Evolutionary conservation across 2,329 filamentous ascomycete genomes (phyloP).

Genomic region (Nannizzia gypsea): DNA sequence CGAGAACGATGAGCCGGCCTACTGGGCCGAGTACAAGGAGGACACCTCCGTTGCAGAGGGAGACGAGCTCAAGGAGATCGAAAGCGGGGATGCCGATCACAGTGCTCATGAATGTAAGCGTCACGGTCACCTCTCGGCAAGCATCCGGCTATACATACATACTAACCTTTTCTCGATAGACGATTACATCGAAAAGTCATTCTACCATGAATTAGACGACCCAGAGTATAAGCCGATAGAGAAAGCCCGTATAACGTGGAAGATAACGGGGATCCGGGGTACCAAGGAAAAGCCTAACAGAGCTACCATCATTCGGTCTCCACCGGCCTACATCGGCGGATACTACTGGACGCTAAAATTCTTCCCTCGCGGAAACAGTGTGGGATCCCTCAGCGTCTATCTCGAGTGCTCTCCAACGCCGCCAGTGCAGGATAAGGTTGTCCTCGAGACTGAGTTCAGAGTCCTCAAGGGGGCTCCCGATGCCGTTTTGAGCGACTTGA

Average conservation of each 20-base stretch:
- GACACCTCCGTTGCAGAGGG: conserved; percentile 46
- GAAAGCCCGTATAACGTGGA: conserved; percentile 48
- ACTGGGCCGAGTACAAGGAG: conserved; percentile 46
- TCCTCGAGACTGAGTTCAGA: conserved; percentile 31
- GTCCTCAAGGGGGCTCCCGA: conserved; percentile 30
- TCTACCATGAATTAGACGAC: conserved; percentile 46
- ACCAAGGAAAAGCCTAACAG: conserved; percentile 49
- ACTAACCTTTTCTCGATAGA: conserved; percentile 24
- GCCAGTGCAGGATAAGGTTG: conserved; percentile 26
- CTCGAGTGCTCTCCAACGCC: conserved; percentile 47
- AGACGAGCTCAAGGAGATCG: conserved; percentile 48
- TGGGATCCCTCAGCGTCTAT: conserved; percentile 48
- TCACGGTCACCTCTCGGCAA: conserved; percentile 18
- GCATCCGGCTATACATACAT: too few species aligned
- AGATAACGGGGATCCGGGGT: conserved; percentile 47
- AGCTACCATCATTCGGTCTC: conserved; percentile 48
- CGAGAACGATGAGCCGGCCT: conserved; percentile 25
- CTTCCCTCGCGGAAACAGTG: conserved; percentile 50
- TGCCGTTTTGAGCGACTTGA: conserved; percentile 22
- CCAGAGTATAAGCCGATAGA: conserved; percentile 44
- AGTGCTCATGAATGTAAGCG: conserved; percentile 45
- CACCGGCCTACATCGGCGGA: conserved; percentile 44
- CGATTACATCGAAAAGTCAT: conserved; percentile 46
- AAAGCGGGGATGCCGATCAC: conserved; percentile 35
- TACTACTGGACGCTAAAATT: conserved; percentile 56